Evolutionary conservation across 345 rosid species (phyloP), one percentile per base, ranked within the genome.

Genomic region (Punica granatum): DNA sequence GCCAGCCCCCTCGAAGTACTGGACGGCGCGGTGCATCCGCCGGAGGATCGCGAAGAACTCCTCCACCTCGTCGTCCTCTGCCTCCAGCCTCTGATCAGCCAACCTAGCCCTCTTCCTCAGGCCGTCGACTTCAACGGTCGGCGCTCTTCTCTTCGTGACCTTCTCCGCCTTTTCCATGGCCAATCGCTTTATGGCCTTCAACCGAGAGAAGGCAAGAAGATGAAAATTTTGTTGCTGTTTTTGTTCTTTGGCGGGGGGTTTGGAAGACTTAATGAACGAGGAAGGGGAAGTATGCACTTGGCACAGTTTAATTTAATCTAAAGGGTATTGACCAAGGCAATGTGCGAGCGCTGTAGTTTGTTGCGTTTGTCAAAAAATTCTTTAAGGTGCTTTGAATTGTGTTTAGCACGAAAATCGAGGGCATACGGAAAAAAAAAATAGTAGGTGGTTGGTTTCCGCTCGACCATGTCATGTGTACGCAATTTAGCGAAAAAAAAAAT

Each of bases 11-110:
- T 76, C 59, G 54, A 81, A 73, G 60, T 71, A 75, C 72, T 66
- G 58, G 19, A 78, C 48, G 10, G 81, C 79, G 65, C 31, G 70
- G 44, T 66, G 81, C 31, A 77, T 70, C 59, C 81, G 66, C 69
- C 72, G 49, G 49, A 81, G 67, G 63, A 78, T 81, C 21, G 76
- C 77, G 43, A 65, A 81, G 68, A 81, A 81, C 71, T 81, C 81
- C 43, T 81, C 81, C 63, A 77, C 82, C 72, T 81, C 81, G 5
- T 58, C 77, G 21, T 81, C 81, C 54, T 69, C 74, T 59, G 44
- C 77, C 66, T 58, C 28, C 28, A 56, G 11, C 49, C 15, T n/a
- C n/a, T 32, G 6, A 7, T n/a, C n/a, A n/a, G n/a, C n/a, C n/a
- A 25, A 3, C 9, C 54, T 46, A 5, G 34, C 7, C 58, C 19